Conservation (phyloP, 192 early-diverging fungal genomes). For the Podila minutissima region DNA sequence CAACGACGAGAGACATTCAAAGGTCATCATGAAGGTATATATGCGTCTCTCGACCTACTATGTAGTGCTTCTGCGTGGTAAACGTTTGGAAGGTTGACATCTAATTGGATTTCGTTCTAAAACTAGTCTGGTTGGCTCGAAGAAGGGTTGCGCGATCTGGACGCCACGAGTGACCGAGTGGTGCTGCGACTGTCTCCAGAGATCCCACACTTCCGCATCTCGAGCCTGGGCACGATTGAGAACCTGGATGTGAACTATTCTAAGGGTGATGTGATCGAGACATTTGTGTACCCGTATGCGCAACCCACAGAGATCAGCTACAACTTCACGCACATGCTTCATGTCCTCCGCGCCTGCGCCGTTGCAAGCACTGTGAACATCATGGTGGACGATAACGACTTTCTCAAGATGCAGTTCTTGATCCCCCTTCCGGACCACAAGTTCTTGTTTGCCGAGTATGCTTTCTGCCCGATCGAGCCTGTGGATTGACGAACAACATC, state of each 20-base stretch:
- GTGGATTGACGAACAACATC: conserved; percentile 6
- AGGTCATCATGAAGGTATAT: conserved; percentile 36
- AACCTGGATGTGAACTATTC: conserved; percentile 50
- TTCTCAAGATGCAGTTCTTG: conserved; percentile 44
- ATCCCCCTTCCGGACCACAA: conserved; percentile 25
- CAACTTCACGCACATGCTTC: conserved; percentile 33
- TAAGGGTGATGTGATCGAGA: conserved; percentile 38
- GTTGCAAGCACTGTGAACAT: conserved; percentile 26
- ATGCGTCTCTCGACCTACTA: neutral
- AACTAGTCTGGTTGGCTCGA: conserved; percentile 41
- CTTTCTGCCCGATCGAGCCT: conserved; percentile 26
- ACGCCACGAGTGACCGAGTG: conserved; percentile 40
- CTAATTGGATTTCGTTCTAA: neutral
- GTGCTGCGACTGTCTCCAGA: conserved; percentile 40
- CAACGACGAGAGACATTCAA: conserved; percentile 25
- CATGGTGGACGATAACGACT: conserved; percentile 29
- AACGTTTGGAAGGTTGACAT: too few relatives aligned
- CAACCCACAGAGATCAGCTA: conserved; percentile 32
- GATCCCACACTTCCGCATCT: conserved; percentile 40
- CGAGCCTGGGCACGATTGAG: conserved; percentile 47
- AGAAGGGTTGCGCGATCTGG: conserved; percentile 40
- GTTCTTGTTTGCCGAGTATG: conserved; percentile 32
- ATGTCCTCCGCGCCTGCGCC: conserved; percentile 31
- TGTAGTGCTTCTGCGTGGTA: neutral
- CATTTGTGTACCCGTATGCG: conserved; percentile 18